phyloP scores from a whole-genome alignment of 148 eudicot species.

The Vaccinium darrowii region DNA sequence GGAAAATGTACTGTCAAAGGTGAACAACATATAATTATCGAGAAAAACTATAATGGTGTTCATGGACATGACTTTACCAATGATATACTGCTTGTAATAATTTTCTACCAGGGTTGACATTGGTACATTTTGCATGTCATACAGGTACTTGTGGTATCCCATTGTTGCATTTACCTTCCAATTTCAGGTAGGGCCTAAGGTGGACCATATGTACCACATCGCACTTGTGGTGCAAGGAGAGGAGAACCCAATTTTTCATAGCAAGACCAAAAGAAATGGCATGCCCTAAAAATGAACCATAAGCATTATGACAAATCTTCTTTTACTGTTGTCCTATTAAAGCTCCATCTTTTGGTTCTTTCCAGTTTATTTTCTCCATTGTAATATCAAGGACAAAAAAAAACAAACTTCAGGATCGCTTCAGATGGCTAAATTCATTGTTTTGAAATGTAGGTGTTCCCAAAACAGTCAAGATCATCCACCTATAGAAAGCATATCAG shows the following conservation, averaged over 20 bases:
- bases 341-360: neutral
- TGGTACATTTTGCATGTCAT: neutral
- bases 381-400: neutral
- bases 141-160: neutral
- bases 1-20: neutral
- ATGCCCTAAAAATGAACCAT: neutral
- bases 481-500: neutral
- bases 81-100: neutral
- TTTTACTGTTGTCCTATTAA: neutral
- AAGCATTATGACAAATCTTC: neutral
- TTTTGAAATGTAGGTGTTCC: neutral
- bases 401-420: neutral
- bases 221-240: neutral
- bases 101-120: neutral
- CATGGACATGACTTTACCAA: neutral
- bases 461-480: neutral
- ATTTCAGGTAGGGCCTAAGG: neutral
- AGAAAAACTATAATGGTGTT: neutral
- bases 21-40: neutral
- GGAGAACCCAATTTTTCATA: neutral
- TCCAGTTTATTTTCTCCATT: neutral
- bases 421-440: neutral
- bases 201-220: neutral
- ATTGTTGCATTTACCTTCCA: neutral
- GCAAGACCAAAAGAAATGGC: conserved; percentile 5